phyloP scores from a whole-genome alignment of 805 yeast species.

The Myxozyma neotropica region DNA sequence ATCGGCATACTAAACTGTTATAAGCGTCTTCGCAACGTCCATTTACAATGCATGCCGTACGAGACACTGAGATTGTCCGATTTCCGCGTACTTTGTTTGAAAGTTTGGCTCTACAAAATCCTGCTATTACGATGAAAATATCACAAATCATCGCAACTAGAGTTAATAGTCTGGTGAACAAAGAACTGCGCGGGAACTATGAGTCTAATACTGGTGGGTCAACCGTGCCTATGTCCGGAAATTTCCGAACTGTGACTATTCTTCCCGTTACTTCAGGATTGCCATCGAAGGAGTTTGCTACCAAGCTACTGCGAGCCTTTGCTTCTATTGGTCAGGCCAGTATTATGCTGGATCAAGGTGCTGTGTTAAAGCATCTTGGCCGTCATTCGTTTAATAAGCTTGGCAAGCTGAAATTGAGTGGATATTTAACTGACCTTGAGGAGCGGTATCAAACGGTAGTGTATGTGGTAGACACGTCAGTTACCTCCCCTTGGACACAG shows the following conservation, averaged over 20 bases:
- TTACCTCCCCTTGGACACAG: conserved; percentile 83
- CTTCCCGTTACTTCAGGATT: conserved; percentile 77
- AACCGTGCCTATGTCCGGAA: conserved; percentile 37
- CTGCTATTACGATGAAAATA: conserved; percentile 87
- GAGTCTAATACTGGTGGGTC: neutral
- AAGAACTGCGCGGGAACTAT: conserved; percentile 13
- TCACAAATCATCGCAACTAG: conserved; percentile 80
- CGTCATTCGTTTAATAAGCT: conserved; percentile 90
- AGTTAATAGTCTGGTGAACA: conserved; percentile 37
- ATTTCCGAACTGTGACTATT: conserved; percentile 78
- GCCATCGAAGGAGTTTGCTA: conserved; percentile 88
- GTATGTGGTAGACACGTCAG: conserved; percentile 83
- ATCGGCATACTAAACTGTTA: too few relatives aligned
- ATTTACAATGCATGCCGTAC: conserved; percentile 73
- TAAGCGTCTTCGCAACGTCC: conserved; percentile 60
- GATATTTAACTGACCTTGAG: conserved; percentile 87
- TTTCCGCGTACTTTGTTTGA: conserved; percentile 90
- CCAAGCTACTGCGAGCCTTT: conserved; percentile 68
- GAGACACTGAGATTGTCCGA: conserved; percentile 93
- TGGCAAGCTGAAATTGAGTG: conserved; percentile 81
- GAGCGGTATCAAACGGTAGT: conserved; percentile 86
- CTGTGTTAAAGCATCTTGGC: conserved; percentile 78
- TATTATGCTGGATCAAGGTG: conserved; percentile 78
- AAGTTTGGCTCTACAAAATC: conserved; percentile 77
- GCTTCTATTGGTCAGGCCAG: conserved; percentile 71